Evolutionary conservation across 2,329 filamentous ascomycete species (phyloP).

Genomic region (Aspergillus sp.): DNA sequence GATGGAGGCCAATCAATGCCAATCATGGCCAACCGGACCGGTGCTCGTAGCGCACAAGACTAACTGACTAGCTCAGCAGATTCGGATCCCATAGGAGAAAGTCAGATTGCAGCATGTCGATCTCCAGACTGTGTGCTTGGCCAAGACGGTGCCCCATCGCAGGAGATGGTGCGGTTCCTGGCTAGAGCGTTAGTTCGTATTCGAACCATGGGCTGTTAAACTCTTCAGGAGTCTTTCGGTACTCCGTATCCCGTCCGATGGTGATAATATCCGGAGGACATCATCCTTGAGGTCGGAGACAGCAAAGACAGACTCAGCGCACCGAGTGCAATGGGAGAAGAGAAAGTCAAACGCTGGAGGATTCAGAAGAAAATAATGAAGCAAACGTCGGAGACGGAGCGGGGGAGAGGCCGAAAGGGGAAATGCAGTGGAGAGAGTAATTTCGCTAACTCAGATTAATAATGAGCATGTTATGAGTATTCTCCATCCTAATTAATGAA

Average conservation of each 20-base stretch:
- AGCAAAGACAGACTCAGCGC: neutral
- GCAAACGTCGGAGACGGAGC: neutral
- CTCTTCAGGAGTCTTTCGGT: neutral
- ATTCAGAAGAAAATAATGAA: neutral
- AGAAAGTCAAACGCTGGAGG: neutral
- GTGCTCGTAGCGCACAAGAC: neutral
- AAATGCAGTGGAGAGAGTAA: neutral
- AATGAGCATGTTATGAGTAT: no score
- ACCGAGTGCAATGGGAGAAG: neutral
- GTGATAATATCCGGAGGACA: no score
- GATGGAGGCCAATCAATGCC: neutral
- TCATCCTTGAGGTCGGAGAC: neutral
- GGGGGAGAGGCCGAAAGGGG: neutral
- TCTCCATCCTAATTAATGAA: no score
- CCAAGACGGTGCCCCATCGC: neutral
- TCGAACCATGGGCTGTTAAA: neutral
- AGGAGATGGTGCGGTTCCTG: neutral
- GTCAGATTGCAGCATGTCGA: neutral
- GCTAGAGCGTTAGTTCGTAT: neutral
- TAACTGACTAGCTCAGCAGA: neutral
- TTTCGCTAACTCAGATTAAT: neutral
- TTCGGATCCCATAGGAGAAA: neutral
- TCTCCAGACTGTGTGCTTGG: neutral
- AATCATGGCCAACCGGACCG: neutral
- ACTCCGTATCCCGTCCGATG: no score